Base-by-base conservation (phyloP, 2,329 filamentous ascomycete species). In the Fusarium subtropicale region DNA sequence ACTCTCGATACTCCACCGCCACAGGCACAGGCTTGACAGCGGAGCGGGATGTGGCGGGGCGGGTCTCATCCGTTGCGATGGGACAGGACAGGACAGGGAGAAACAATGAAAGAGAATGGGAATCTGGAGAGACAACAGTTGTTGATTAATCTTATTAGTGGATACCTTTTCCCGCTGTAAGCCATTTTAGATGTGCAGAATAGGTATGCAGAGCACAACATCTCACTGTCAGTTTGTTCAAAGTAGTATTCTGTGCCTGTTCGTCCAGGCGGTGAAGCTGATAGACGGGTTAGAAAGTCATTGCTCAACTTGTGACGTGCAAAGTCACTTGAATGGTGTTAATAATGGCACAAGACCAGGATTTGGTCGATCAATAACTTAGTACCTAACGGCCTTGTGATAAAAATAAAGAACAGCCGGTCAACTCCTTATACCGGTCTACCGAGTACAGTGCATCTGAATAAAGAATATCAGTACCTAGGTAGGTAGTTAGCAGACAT, bases 11-110 rank as follows among this genome's bases (percentile, higher is more conserved):
- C 41, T 67, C 58, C 59, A 61, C 41, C 42, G 69, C 67, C 69
- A 73, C 67, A 74, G 64, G 58, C 42, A 52, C 56, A 51, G 56
- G 56, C 28, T 56, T 63, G 50, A 69, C 55, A 63, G 54, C 50
- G 63, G 59, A 60, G 64, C 58, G 59, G 67, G 70, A 64, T 74
- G 70, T 74, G 72, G 72, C 70, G 72, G 72, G 61, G 70, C 58
- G 56, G 69, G 64, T 52, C 60, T 60, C 10, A 50, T 50, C 68
- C 68, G 28, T 47, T 55, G 60, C 26, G 52, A 60, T 42, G 63
- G 66, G 54, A 55, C 45, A 60, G 64, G 48, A 52, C 47, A 31
- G 28, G 28, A 30, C 28, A 30, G 28, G 28, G 28, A 42, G 22
- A 26, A 13, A n/a, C 18, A 44, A 42, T 60, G 47, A 57, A 45